Percentiles rank a stretch among this genome's conserved stretches.
Evolutionary conservation across 148 eudicot genomes (phyloP).

Genomic region (Rhododendron mucronatum): DNA sequence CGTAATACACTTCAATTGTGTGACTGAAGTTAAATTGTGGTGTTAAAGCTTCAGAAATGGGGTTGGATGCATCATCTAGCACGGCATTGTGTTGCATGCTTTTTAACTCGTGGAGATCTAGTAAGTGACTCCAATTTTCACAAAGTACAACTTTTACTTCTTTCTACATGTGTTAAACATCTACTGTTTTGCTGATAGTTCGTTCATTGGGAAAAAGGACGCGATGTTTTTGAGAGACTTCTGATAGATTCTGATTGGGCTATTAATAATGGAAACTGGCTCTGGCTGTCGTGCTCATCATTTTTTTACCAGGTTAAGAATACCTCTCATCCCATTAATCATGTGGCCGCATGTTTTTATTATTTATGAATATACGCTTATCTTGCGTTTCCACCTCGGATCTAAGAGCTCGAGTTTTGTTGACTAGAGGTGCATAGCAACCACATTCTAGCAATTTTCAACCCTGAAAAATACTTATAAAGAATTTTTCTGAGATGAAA

Average conservation of each 20-base stretch:
- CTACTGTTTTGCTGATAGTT: conserved; percentile 40
- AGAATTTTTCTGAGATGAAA: neutral
- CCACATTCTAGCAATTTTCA: neutral
- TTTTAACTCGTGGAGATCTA: conserved; percentile 91
- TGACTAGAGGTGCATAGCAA: neutral
- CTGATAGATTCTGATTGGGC: conserved; percentile 93
- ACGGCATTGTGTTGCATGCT: conserved; percentile 90
- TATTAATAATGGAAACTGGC: conserved; percentile 87
- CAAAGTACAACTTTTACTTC: neutral
- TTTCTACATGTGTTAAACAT: conserved; percentile 5
- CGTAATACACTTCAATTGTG: neutral
- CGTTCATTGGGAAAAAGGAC: conserved; percentile 93
- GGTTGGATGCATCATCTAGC: conserved; percentile 99
- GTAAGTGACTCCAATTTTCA: conserved; percentile 24
- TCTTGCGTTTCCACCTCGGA: neutral
- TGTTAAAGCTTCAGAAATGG: conserved; percentile 73
- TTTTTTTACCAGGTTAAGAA: conserved; percentile 75
- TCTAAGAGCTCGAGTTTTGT: neutral
- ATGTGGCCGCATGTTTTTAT: neutral
- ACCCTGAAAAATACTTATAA: neutral
- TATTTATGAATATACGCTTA: neutral
- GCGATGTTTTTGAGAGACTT: conserved; percentile 89
- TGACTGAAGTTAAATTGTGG: neutral
- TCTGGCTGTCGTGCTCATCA: conserved; percentile 94
- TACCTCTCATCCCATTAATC: neutral